Evolutionary conservation across 1,139 yeast species (phyloP), one percentile per base, ranked within the genome.

Genomic region (Fermentozyma sake): DNA sequence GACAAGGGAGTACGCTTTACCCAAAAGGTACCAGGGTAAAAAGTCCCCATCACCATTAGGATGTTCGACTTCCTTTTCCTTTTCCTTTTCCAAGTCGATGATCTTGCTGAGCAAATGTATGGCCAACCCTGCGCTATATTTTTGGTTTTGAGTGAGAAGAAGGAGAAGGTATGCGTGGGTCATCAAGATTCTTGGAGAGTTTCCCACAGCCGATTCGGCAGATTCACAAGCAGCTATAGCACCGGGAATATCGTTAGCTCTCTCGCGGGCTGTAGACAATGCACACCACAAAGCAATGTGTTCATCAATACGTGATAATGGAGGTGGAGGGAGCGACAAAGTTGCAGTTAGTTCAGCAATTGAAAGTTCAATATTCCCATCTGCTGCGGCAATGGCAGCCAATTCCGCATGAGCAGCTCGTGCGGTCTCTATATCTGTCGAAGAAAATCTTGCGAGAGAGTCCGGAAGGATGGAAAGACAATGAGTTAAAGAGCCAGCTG

Each of bases 21-120:
- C 78, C 22, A 76, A 46, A n/a, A 76, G 54, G 35, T 70, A 72
- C 71, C 75, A 70, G 1, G 81, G 79, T 28, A 76, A 54, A 37
- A 74, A 76, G 37, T 72, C 77, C 7, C 66, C 62, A 6, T 58
- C 61, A 18, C 41, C 25, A 26, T 38, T 39, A 1, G 48, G 34
- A 11, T 40, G 23, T n/a, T 35, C 46, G 4, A 32, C 34, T 12
- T 34, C 39, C 18, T 39, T 37, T 7, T 43, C 47, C 27, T 37
- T 39, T 22, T 52, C 50, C 32, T 44, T 31, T 26, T 56, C 59
- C 33, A 57, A 39, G 29, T 48, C 55, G 8, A 63, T 50, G 20
- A 64, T 61, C 26, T 56, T 55, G 18, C 55, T 50, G 16, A 72
- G 45, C 13, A 70, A 40, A 3, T 40, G 37, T 17, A 69, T 59